phyloP scores from a whole-genome alignment of 1,284 basidiomycete species.

The Agroathelia rolfsii region DNA sequence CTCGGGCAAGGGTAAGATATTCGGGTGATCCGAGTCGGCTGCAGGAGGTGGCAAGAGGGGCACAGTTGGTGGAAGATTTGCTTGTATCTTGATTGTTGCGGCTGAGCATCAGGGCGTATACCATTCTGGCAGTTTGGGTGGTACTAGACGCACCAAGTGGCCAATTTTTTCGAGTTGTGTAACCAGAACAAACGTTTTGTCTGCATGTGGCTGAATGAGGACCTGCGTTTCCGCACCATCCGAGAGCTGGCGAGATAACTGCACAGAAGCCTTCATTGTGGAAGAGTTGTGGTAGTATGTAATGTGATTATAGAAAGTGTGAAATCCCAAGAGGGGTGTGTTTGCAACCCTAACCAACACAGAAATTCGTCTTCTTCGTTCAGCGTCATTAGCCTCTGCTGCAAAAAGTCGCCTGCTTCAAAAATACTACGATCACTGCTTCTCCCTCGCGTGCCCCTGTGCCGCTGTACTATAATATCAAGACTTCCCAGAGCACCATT shows the following conservation, averaged over 20 bases:
- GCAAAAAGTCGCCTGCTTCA: no score
- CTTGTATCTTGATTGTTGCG: conserved; percentile 65
- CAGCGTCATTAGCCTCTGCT: no score
- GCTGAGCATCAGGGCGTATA: conserved; percentile 9
- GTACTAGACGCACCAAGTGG: conserved; percentile 47
- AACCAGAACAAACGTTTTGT: conserved; percentile 72
- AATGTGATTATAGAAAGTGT: no score
- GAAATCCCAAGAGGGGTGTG: no score
- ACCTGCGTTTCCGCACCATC: conserved; percentile 62
- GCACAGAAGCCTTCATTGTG: no score
- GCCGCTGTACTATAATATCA: conserved; percentile 11
- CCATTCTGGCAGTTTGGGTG: conserved; percentile 4
- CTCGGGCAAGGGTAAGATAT: conserved; percentile 40
- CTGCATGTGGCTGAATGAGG: conserved; percentile 67
- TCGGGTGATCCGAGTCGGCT: conserved; percentile 25
- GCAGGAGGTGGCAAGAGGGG: conserved; percentile 40
- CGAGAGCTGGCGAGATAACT: no score
- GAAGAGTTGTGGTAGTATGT: no score
- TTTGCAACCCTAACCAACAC: no score
- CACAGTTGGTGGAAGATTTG: conserved; percentile 58
- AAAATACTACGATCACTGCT: conserved; percentile 12
- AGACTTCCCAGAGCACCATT: neutral
- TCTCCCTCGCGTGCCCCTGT: conserved; percentile 19
- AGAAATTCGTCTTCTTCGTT: no score
- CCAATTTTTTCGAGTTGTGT: conserved; percentile 87